phyloP scores from a whole-genome alignment of 129 eudicot genomes.

The Tanacetum coccineum region DNA sequence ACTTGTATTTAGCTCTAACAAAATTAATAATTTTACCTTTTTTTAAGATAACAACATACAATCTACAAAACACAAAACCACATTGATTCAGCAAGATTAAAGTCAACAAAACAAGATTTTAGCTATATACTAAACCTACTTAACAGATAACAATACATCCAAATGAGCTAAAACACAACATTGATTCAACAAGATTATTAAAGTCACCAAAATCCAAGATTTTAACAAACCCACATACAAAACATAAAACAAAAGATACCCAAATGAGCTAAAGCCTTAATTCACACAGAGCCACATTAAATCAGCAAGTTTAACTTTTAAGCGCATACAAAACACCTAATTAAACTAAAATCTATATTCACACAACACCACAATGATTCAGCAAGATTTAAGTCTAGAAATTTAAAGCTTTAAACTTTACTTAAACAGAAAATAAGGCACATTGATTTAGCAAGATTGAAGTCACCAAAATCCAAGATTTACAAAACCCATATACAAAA shows the following conservation, averaged over 20 bases:
- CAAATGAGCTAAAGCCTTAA: constrained; percentile 1
- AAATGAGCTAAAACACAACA: constrained; percentile 7
- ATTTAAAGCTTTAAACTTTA: too few relatives aligned
- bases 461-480: not conserved
- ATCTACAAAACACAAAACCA: constrained; percentile 14
- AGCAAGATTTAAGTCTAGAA: too few relatives aligned
- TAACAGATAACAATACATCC: not conserved
- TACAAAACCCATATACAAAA: not conserved
- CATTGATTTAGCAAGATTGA: not conserved
- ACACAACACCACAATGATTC: constrained; percentile 12
- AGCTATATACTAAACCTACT: not conserved
- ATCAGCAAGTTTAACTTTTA: not conserved
- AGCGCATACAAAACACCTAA: too few relatives aligned
- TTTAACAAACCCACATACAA: constrained; percentile 31
- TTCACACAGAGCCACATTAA: constrained; percentile 10
- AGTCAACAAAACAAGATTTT: constrained; percentile 7
- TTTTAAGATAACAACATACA: constrained; percentile 10
- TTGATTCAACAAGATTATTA: constrained; percentile 10
- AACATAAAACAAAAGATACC: constrained; percentile 8
- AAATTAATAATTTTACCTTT: too few relatives aligned
- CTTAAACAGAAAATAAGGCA: too few relatives aligned
- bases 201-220: constrained; percentile 14
- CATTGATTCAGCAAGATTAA: constrained; percentile 6
- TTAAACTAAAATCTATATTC: not conserved
- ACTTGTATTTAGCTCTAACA: too few relatives aligned